Conservation (phyloP, 2,329 filamentous ascomycete genomes). For the Herpomyces periplanetae region DNA sequence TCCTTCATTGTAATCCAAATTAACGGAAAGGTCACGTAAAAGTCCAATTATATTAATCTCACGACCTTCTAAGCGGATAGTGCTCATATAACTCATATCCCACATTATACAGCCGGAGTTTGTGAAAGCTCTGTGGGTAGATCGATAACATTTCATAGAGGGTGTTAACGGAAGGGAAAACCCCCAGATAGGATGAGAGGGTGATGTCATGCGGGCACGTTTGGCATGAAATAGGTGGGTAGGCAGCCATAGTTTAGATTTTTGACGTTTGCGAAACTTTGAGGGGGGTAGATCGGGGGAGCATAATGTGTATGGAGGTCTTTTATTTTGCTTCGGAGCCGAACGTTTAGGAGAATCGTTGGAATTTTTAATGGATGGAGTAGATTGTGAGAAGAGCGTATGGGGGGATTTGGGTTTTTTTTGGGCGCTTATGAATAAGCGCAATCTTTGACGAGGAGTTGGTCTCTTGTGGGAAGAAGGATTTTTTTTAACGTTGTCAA, state of each 20-base stretch:
- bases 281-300: too few species aligned
- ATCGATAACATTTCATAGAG: slow-evolving; percentile 55
- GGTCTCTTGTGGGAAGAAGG: too few species aligned
- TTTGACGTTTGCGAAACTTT: slow-evolving; percentile 54
- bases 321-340: slow-evolving; percentile 20
- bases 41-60: slow-evolving; percentile 21
- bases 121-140: slow-evolving; percentile 40
- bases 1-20: slow-evolving; percentile 11
- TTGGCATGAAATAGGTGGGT: slow-evolving; percentile 86
- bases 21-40: slow-evolving; percentile 21
- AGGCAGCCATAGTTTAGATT: slow-evolving; percentile 66
- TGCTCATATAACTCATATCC: slow-evolving; percentile 83
- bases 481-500: too few species aligned
- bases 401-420: not conserved
- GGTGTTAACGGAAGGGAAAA: slow-evolving; percentile 54
- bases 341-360: slow-evolving; percentile 12
- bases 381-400: not conserved
- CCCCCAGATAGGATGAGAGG: slow-evolving; percentile 44
- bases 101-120: slow-evolving; percentile 41
- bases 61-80: slow-evolving; percentile 31
- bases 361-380: slow-evolving; percentile 1
- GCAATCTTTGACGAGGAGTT: too few species aligned
- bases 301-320: too few species aligned
- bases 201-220: slow-evolving; percentile 47
- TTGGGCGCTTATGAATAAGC: too few species aligned